Conservation (phyloP, 495 filamentous ascomycete genomes). For the Schizothecium vesticola region DNA sequence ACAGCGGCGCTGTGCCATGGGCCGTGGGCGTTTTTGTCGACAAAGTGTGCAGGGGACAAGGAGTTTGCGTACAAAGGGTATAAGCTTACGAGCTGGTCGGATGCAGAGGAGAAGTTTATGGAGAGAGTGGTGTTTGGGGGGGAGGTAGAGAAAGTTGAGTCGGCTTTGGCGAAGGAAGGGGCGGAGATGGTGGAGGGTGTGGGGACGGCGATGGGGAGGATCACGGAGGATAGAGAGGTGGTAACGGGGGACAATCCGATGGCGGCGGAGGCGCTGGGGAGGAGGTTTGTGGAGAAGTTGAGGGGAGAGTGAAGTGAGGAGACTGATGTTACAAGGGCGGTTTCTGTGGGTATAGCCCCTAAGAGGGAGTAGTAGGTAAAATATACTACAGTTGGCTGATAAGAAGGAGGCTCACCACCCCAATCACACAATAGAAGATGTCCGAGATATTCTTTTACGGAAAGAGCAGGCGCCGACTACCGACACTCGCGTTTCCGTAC, state of each 20-base stretch:
- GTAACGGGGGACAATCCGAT: conserved; percentile 10
- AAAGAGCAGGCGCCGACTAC: no score
- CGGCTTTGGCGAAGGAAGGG: no score
- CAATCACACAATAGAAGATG: no score
- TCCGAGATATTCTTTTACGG: no score
- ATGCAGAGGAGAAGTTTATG: conserved; percentile 12
- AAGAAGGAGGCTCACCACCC: no score
- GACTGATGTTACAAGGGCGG: no score
- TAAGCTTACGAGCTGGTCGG: conserved; percentile 9
- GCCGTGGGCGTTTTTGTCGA: conserved; percentile 11
- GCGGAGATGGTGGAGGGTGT: conserved; percentile 12
- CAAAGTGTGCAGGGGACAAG: conserved; percentile 5
- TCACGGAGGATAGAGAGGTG: conserved; percentile 9
- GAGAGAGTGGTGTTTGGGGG: conserved; percentile 9
- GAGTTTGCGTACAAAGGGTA: conserved; percentile 12
- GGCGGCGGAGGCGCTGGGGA: conserved; percentile 6
- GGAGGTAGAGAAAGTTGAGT: conserved; percentile 1
- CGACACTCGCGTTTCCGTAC: no score
- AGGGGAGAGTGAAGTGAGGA: neutral
- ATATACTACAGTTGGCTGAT: no score
- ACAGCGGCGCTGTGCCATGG: conserved; percentile 9
- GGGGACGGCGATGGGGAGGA: conserved; percentile 8
- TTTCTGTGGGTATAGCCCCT: no score
- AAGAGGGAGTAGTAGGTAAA: no score
- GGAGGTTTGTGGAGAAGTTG: conserved; percentile 8